Conservation (phyloP, 2,329 filamentous ascomycete genomes). For the Fusarium sp. region DNA sequence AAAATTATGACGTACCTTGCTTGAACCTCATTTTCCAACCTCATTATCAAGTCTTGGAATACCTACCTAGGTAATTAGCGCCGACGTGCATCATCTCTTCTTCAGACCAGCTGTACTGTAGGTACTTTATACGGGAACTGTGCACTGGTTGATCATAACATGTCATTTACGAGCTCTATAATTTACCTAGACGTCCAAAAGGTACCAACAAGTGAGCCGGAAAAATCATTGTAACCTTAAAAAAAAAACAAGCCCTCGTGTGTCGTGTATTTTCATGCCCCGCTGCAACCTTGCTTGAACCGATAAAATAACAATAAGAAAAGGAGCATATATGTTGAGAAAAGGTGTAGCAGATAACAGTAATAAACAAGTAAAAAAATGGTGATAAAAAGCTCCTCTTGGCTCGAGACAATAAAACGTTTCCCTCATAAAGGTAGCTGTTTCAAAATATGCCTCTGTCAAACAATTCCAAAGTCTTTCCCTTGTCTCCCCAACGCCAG, state of each 20-base stretch:
- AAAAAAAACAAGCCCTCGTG: slow-evolving; percentile 16
- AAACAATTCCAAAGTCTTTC: slow-evolving; percentile 32
- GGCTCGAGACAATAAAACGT: slow-evolving; percentile 15
- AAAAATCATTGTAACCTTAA: slow-evolving; percentile 5
- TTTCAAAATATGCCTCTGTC: slow-evolving; percentile 11
- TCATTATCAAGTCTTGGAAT: not conserved
- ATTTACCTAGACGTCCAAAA: not conserved
- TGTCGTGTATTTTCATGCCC: slow-evolving; percentile 46
- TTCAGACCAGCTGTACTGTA: not conserved
- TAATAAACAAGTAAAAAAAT: slow-evolving; percentile 1
- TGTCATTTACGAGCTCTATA: slow-evolving; percentile 27
- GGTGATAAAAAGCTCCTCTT: slow-evolving; percentile 16
- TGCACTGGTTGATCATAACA: not conserved
- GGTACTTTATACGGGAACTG: not conserved
- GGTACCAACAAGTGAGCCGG: slow-evolving; percentile 3
- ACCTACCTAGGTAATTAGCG: not conserved
- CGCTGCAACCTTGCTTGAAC: slow-evolving; percentile 35
- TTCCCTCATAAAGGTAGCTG: not conserved
- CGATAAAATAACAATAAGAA: slow-evolving; percentile 18
- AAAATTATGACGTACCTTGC: not conserved
- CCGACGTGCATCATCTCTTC: not conserved
- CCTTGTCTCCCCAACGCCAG: slow-evolving; percentile 48
- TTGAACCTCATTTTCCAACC: not conserved
- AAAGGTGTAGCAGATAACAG: slow-evolving; percentile 8
- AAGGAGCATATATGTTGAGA: slow-evolving; percentile 32